Base-by-base conservation (phyloP, 2,329 filamentous ascomycete genomes). In the Hypomyces perniciosus region DNA sequence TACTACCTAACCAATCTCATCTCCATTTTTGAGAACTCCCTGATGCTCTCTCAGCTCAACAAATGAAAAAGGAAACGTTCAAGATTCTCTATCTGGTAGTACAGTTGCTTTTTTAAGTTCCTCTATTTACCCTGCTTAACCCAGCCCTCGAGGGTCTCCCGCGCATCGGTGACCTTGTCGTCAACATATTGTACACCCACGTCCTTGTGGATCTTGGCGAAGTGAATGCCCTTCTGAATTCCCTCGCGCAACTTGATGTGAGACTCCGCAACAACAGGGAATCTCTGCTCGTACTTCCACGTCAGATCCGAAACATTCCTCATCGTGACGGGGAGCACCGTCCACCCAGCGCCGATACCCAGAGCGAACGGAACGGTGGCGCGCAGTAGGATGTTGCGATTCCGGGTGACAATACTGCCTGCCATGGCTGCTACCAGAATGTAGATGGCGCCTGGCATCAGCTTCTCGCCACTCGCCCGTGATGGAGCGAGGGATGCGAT, bases 351-450 rank as follows among this genome's bases (percentile, higher is more conserved):
- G 50, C 84, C 84, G 56, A 95, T 74, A 58, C 91, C 93, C 40
- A 96, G 82, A 20, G 85, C 84, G 45, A 92, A 70, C 8, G 93
- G 93, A 2, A 88, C 79, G 2, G 84, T 76, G 48, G 85, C 84
- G 59, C 93, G 84, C 48, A 99, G 74, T 56, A 96, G 68, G 56
- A 97, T 79, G 69, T 87, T 91, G 61, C 92, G 84, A 76, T 95
- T 95, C 56, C 92, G 84, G 50, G 88, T 83, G 50, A 96, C 76
- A 67, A 99, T 97, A 69, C 84, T 90, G 60, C 92, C 93, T 34
- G 93, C 89, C 91, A 99, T 96, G 62, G 89, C 85, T 39, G 91
- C 86, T 44, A 99, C 91, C 30, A 96, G 80, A 43, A 97, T 90
- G 73, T 97, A 97, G 59, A 97, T 83, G 53, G 84, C 78, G 28